Conservation (phyloP, 176 grass and related monocot genomes). For the Oryza meyeriana region DNA sequence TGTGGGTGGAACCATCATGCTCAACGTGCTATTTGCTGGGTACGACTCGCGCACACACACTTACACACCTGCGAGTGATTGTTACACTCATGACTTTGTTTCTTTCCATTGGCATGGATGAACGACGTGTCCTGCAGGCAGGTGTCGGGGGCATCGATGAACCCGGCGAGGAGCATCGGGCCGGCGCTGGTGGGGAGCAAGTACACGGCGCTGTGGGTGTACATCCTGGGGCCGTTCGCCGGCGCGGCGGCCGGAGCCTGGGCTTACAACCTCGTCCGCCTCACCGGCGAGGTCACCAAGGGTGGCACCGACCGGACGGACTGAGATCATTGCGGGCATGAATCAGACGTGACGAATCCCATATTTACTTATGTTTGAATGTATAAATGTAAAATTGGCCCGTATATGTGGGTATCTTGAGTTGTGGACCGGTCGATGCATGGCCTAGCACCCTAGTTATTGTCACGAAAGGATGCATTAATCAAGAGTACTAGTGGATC, state of each 20-base stretch:
- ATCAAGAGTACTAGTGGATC: too few relatives aligned
- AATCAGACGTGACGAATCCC: background rate
- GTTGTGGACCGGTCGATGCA: background rate
- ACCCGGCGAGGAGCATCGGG: slow-evolving; percentile 68
- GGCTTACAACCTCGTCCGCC: slow-evolving; percentile 73
- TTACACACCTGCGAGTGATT: background rate
- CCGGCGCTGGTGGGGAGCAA: slow-evolving; percentile 52
- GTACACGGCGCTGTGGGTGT: slow-evolving; percentile 73
- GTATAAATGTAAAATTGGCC: background rate
- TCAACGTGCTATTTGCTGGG: slow-evolving; percentile 70
- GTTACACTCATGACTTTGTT: background rate
- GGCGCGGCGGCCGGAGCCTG: slow-evolving; percentile 60
- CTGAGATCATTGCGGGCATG: background rate
- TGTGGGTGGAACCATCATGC: slow-evolving; percentile 51
- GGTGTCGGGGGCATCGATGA: slow-evolving; percentile 86
- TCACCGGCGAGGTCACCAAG: slow-evolving; percentile 52
- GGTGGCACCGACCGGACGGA: background rate
- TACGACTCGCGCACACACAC: background rate
- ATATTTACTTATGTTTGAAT: too few relatives aligned
- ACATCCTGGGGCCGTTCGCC: slow-evolving; percentile 68
- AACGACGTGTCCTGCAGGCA: slow-evolving; percentile 21
- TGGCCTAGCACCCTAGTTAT: too few relatives aligned
- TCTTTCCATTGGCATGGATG: background rate
- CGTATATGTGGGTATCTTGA: background rate
- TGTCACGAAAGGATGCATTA: too few relatives aligned